A percentile compares a stretch with the other conserved stretches of the same genome.
phyloP scores from a whole-genome alignment of 176 grass and related monocot genomes.

The Thalia dealbata region DNA sequence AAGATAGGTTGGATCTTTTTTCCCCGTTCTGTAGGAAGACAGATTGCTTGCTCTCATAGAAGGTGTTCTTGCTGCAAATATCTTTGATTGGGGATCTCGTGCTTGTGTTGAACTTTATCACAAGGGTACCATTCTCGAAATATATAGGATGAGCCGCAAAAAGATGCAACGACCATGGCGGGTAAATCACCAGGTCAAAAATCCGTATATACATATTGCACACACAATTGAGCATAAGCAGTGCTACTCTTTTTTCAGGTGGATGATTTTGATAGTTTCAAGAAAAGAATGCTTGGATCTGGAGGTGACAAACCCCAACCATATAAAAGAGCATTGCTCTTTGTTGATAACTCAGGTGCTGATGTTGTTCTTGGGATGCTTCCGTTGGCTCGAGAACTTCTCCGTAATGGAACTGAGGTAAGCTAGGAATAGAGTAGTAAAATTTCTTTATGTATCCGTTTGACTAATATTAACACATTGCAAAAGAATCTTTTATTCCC shows the following conservation, averaged over 20 bases:
- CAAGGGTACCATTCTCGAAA: constrained; percentile 97
- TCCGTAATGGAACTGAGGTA: constrained; percentile 83
- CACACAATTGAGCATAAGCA: neutral
- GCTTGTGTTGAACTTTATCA: constrained; percentile 99
- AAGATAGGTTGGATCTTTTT: neutral
- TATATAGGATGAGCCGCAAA: constrained; percentile 99
- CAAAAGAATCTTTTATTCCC: no score
- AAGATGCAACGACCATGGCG: constrained; percentile 98
- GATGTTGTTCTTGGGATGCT: constrained; percentile 98
- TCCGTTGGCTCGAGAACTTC: constrained; percentile 81
- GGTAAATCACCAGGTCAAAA: constrained; percentile 30
- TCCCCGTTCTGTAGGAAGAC: constrained; percentile 42
- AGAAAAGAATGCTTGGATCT: constrained; percentile 74
- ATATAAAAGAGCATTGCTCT: constrained; percentile 92
- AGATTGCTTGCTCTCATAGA: constrained; percentile 80
- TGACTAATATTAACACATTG: no score
- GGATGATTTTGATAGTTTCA: constrained; percentile 89
- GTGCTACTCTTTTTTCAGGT: constrained; percentile 44
- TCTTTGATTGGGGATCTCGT: constrained; percentile 98
- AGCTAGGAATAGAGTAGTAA: constrained; percentile 9
- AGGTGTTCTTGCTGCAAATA: constrained; percentile 96
- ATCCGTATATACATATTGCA: neutral
- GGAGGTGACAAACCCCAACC: constrained; percentile 43
- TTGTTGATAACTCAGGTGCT: constrained; percentile 97
- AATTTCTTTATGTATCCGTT: neutral